Evolutionary conservation across 2,329 filamentous ascomycete genomes (phyloP).

Genomic region (Colletotrichum eremochloae): DNA sequence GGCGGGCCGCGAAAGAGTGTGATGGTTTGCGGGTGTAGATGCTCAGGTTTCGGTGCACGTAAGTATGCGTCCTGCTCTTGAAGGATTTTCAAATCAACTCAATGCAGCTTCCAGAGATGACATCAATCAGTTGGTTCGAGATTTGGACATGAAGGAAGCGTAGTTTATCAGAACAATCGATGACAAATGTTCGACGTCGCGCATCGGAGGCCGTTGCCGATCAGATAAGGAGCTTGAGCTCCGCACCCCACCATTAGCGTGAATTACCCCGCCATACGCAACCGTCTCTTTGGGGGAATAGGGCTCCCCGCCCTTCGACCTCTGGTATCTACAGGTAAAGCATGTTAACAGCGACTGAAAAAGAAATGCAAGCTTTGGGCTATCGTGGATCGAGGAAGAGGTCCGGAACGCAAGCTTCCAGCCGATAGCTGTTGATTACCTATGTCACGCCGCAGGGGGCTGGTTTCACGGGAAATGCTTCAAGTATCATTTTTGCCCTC

Average conservation of each 20-base stretch:
- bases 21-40: neutral
- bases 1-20: neutral
- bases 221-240: conserved; percentile 38
- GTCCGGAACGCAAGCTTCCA: neutral
- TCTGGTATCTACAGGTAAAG: neutral
- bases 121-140: neutral
- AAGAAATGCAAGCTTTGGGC: neutral
- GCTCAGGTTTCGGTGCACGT: neutral
- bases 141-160: neutral
- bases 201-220: conserved; percentile 14
- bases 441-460: neutral
- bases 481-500: neutral
- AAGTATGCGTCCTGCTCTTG: neutral
- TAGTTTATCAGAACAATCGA: conserved; percentile 11
- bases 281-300: neutral
- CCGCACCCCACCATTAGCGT: conserved; percentile 40
- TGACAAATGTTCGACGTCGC: conserved; percentile 30
- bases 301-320: neutral
- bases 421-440: neutral
- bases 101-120: neutral
- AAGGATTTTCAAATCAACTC: neutral
- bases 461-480: neutral
- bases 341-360: neutral
- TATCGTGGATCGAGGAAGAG: neutral
- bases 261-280: conserved; percentile 33